These are phyloP conservation scores for Thuja plicata DNA, from an alignment of 83 land plant genomes.

Conservation along the genomic window DNA sequence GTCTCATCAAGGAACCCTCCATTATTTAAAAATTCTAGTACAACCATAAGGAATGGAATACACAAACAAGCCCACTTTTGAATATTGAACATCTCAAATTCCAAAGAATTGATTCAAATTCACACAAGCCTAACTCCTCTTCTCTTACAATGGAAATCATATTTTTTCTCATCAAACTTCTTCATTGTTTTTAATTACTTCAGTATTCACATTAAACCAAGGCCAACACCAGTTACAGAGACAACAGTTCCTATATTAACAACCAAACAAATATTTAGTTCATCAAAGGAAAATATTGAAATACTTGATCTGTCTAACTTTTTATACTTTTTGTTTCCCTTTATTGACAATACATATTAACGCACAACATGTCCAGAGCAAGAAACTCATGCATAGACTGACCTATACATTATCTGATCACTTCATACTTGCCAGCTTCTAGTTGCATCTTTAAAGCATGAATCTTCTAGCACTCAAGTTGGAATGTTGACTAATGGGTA, in stretches of 20 bases:
- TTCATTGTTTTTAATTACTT: conserved; percentile 29
- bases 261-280: background rate
- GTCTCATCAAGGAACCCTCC: conserved; percentile 3
- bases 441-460: conserved; percentile 80
- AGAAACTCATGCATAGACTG: background rate
- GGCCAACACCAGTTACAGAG: conserved; percentile 83
- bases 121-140: background rate
- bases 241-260: conserved; percentile 48
- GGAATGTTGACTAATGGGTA: background rate
- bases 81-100: background rate
- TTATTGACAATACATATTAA: background rate
- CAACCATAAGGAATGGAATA: background rate
- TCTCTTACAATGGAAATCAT: background rate
- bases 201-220: conserved; percentile 75
- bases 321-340: background rate
- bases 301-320: background rate
- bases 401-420: conserved; percentile 91
- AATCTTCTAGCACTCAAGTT: conserved; percentile 57
- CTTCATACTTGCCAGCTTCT: conserved; percentile 89
- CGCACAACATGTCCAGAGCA: background rate
- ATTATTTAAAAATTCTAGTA: background rate
- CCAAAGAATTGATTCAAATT: background rate
- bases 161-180: background rate
- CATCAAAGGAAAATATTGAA: background rate
- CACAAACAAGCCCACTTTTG: background rate